A percentile compares a stretch with the other conserved stretches of the same genome.
phyloP scores from a whole-genome alignment of 345 rosid species.

The Hibiscus mutabilis region DNA sequence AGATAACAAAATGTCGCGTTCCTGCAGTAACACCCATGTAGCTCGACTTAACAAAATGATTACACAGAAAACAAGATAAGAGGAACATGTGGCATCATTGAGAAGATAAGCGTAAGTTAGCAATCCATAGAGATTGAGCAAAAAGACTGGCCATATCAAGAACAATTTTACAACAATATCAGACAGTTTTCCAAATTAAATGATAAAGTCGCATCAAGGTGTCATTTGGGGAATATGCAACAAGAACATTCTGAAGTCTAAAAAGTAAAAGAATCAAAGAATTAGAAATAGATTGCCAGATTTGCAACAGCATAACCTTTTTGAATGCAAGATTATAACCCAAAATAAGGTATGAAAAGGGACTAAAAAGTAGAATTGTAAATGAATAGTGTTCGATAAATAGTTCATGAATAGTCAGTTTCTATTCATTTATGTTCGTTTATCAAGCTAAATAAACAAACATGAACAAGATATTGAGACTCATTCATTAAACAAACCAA shows the following conservation, averaged over 20 bases:
- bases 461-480: background rate
- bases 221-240: background rate
- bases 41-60: background rate
- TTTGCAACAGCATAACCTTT: background rate
- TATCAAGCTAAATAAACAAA: background rate
- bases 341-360: background rate
- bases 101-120: background rate
- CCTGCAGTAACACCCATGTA: constrained; percentile 37
- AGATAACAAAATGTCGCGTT: constrained; percentile 71
- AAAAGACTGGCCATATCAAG: background rate
- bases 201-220: background rate
- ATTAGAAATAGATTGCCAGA: background rate
- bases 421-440: background rate
- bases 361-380: background rate
- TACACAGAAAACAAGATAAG: background rate
- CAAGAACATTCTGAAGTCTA: background rate
- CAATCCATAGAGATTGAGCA: background rate
- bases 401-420: background rate
- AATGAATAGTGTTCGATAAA: background rate
- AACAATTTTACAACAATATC: background rate
- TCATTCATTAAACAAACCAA: no score
- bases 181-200: background rate
- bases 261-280: background rate
- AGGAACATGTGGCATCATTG: background rate
- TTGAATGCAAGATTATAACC: background rate